Percentiles rank a stretch among this genome's conserved stretches.
Conservation (phyloP, 176 grass and related monocot genomes). For the Echinochloa phyllopogon region DNA sequence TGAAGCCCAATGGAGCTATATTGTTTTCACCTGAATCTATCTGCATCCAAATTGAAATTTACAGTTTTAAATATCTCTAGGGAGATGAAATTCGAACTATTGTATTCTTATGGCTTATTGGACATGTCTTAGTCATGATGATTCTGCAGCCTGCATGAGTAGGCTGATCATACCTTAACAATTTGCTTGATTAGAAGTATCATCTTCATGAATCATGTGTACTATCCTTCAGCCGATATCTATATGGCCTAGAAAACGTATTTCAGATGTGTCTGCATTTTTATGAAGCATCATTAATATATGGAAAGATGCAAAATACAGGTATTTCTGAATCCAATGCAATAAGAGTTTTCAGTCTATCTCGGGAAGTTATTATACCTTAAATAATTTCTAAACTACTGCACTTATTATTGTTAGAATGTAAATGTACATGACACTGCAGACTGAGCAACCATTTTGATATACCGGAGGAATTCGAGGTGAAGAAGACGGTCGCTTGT, state of each 20-base stretch:
- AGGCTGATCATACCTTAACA: conserved; percentile 20
- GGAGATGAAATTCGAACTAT: not conserved
- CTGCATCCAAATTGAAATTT: not conserved
- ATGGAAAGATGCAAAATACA: not conserved
- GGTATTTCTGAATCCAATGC: not conserved
- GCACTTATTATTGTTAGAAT: not conserved
- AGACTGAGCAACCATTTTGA: not conserved
- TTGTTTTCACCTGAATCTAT: conserved; percentile 18
- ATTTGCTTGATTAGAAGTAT: not conserved
- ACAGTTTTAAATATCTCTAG: not conserved
- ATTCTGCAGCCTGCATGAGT: not conserved
- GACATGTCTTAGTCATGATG: not conserved
- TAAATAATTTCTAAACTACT: not conserved
- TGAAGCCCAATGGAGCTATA: not conserved
- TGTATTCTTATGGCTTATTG: conserved; percentile 5
- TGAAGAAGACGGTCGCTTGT: not conserved
- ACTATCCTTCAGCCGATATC: not conserved
- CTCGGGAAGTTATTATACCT: too few species aligned
- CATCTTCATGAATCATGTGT: not conserved
- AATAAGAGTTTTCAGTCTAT: not conserved
- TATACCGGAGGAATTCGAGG: not conserved
- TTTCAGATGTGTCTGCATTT: not conserved
- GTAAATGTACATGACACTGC: not conserved
- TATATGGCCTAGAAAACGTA: not conserved
- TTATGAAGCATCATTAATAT: not conserved